Base-by-base conservation (phyloP, 345 rosid genomes). In the Eutrema yunnanense region DNA sequence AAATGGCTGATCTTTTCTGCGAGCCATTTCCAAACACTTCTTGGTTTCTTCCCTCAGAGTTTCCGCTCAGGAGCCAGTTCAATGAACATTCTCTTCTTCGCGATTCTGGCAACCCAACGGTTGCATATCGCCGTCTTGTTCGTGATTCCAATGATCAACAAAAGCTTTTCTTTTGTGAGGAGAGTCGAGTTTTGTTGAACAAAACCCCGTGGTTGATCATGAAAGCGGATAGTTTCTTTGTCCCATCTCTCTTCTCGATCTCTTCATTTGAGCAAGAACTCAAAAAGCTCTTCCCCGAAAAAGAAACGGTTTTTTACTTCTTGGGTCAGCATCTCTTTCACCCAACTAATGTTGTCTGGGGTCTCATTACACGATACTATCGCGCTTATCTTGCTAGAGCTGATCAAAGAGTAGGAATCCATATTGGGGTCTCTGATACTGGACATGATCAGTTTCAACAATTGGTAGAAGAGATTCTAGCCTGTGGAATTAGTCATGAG, bases 261-360 rank as follows among this genome's bases (percentile, higher is more conserved):
- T 36, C 79, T 2, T 34, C 58, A 6, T 79, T 76, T 4, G 13
- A 70, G 69, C 11, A 73, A 5, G 65, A 73, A 50, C 74, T 79
- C 5, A 16, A n/a, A 14, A 69, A 38, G 47, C 41, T 82, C 42
- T 79, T 79, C 29, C 78, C 74, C 0, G 54, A 76, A 6, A 69
- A 73, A 60, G 85, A 68, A 51, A 79, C 72, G 2, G 67, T 74
- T 16, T 82, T 82, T 50, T 72, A 77, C 52, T 81, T 79, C 72
- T 57, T 79, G 63, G 70, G 80, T 52, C 75, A 51, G 76, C 65
- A 79, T 52, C 77, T 79, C 47, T 76, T 79, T 22, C 81, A 66
- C 69, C 85, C 83, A 16, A 61, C 81, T n/a, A 73, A 77, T 60
- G 74, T 61, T 50, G 85, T 66, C 1, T 79, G 83, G 85, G 77